Evolutionary conservation across 768 basidiomycete genomes (phyloP), one percentile per base, ranked within the genome.

Genomic region (Leccinum aurantiacum): DNA sequence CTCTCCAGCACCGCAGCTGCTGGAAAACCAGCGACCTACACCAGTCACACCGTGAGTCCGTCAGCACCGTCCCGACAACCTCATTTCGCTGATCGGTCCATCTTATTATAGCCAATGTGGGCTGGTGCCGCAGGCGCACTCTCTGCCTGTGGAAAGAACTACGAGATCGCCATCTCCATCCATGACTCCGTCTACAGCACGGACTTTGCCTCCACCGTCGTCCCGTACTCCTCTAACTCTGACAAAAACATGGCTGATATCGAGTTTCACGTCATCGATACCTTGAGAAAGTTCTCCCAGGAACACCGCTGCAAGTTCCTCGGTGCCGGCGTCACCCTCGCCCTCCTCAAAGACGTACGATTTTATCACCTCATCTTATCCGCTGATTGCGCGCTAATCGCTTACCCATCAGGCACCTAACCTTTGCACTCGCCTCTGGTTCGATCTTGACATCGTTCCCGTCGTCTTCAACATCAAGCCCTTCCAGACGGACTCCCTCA

Each of bases 261-360:
- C 69, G 87, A 89, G 72, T 75, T 74, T 51, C 83, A 85, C 63
- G 79, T 92, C 63, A 68, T 90, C 58, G 75, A 84, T n/a, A 81
- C 82, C 11, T 72, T 93, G 55, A 83, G 84, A 70, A 84, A 84
- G 66, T 92, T 93, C 78, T 84, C 85, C 50, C 76, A 79, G 27
- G 87, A 89, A 64, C 91, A 93, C 71, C 74, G 92, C 24, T 89
- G 90, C 82, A 92, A 93, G 78, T 91, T 93, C 79, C 80, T 93
- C 62, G 90, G 90, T 65, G 88, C 88, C 5, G 91, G 91, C 66
- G 82, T 94, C 58, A 90, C 91, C 44, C 74, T 91, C 55, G 70
- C 77, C 25, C 79, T 94, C 60, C 79, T 92, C 66, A 83, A 81
- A 67, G 89, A 91, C 79, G 89, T 88, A 56, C 44, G 44, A 19